A percentile compares a stretch with the other conserved stretches of the same genome.
Conservation (phyloP, 1,284 basidiomycete genomes). For the Paramarasmius palmivorus region DNA sequence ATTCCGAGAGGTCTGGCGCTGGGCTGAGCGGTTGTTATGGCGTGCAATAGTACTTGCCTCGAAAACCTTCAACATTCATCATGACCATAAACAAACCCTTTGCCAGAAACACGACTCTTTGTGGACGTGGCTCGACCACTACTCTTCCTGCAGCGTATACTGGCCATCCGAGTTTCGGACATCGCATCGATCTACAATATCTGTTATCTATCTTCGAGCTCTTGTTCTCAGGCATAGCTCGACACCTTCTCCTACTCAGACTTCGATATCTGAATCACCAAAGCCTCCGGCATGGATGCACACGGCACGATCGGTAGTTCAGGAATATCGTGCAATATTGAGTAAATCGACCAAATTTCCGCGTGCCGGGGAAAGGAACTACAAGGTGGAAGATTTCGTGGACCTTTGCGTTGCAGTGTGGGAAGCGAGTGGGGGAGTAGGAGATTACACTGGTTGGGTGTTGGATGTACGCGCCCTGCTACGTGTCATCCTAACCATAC, state of each 20-base stretch:
- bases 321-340: conserved; percentile 69
- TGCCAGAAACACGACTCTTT: conserved; percentile 30
- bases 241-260: conserved; percentile 19
- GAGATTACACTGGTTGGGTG: conserved; percentile 68
- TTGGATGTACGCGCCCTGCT: conserved; percentile 57
- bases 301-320: conserved; percentile 63
- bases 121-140: conserved; percentile 65
- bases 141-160: conserved; percentile 59
- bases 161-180: conserved; percentile 81
- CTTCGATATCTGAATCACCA: conserved; percentile 17
- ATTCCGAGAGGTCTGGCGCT: conserved; percentile 77
- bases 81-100: conserved; percentile 27
- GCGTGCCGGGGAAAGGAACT: conserved; percentile 79
- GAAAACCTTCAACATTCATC: conserved; percentile 42
- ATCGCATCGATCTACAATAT: conserved; percentile 68
- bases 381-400: conserved; percentile 80
- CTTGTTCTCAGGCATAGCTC: conserved; percentile 53
- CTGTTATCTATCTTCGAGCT: conserved; percentile 71
- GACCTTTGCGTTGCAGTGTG: conserved; percentile 83
- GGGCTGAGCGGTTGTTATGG: conserved; percentile 74
- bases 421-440: conserved; percentile 66
- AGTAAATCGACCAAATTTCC: conserved; percentile 78
- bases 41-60: conserved; percentile 62
- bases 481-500: conserved; percentile 16
- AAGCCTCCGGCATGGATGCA: conserved; percentile 60